Percentiles rank a stretch among this genome's conserved stretches.
Conservation (phyloP, 495 filamentous ascomycete genomes). For the Bacidia gigantensis region DNA sequence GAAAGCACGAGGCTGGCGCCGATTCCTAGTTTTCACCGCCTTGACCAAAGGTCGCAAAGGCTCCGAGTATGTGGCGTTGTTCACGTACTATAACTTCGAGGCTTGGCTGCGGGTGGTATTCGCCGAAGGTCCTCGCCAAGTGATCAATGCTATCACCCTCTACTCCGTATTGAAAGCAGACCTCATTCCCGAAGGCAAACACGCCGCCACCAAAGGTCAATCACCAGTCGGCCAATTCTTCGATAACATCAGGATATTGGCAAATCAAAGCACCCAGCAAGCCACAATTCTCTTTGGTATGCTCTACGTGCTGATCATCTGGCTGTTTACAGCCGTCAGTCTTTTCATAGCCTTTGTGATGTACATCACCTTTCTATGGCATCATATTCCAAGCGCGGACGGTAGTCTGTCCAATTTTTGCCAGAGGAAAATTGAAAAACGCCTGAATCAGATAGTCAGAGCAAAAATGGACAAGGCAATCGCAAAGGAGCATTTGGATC, state of each 20-base stretch:
- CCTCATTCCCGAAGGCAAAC: conserved; percentile 44
- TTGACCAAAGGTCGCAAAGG: conserved; percentile 87
- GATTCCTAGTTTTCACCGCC: conserved; percentile 85
- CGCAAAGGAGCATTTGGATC: conserved; percentile 50
- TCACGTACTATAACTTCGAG: conserved; percentile 90
- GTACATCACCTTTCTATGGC: conserved; percentile 80
- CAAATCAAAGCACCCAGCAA: conserved; percentile 54
- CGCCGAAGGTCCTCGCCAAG: conserved; percentile 81
- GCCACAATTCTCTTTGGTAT: conserved; percentile 75
- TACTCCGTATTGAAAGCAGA: conserved; percentile 64
- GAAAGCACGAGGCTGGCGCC: conserved; percentile 56
- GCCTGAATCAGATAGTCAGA: conserved; percentile 66
- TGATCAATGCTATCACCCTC: conserved; percentile 75
- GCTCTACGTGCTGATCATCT: conserved; percentile 82
- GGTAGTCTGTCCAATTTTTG: conserved; percentile 75
- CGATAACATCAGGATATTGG: conserved; percentile 59
- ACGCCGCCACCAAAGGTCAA: conserved; percentile 36
- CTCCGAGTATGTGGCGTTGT: conserved; percentile 79
- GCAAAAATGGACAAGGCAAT: conserved; percentile 76
- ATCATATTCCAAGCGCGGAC: conserved; percentile 67
- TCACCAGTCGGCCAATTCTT: conserved; percentile 50
- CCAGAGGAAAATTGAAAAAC: conserved; percentile 70
- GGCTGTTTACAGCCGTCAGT: conserved; percentile 67
- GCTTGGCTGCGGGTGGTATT: conserved; percentile 80
- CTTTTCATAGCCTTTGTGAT: conserved; percentile 58